Evolutionary conservation across 257 asterid species (phyloP).

Genomic region (Salvia hispanica): DNA sequence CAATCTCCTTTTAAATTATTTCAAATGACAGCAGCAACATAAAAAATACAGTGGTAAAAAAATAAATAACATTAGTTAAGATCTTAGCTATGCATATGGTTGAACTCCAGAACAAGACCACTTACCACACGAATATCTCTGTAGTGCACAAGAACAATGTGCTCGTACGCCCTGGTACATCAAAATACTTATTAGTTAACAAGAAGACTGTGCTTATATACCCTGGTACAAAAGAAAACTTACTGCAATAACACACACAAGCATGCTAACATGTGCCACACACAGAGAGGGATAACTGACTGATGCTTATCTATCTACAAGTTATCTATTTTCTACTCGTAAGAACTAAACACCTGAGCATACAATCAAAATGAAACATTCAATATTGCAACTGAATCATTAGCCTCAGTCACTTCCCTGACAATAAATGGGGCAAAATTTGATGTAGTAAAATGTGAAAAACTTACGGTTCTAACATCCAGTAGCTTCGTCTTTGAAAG

Average conservation of each 20-base stretch:
- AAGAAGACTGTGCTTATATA: background rate
- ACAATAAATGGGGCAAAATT: conserved; percentile 21
- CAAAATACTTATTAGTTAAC: conserved; percentile 26
- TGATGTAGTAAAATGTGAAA: conserved; percentile 21
- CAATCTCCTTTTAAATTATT: conserved; percentile 17
- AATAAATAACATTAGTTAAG: conserved; percentile 5
- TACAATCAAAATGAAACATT: conserved; percentile 5
- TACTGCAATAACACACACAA: background rate
- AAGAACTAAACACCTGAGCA: conserved; percentile 5
- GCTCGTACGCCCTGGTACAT: conserved; percentile 74
- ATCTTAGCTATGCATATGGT: conserved; percentile 23
- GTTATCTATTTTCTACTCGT: background rate
- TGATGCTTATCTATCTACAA: conserved; percentile 12
- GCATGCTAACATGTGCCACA: background rate
- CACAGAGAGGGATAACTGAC: conserved; percentile 18
- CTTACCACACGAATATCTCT: conserved; percentile 85
- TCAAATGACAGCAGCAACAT: conserved; percentile 23
- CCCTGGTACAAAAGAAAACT: background rate
- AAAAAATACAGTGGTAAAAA: background rate
- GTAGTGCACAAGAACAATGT: conserved; percentile 98
- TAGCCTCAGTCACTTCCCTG: conserved; percentile 10
- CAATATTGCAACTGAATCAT: conserved; percentile 5
- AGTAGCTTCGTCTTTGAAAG: conserved; percentile 94
- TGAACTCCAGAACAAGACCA: conserved; percentile 27
- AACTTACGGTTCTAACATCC: conserved; percentile 96